phyloP scores from a whole-genome alignment of 768 basidiomycete genomes.

The Amanita rimosa region DNA sequence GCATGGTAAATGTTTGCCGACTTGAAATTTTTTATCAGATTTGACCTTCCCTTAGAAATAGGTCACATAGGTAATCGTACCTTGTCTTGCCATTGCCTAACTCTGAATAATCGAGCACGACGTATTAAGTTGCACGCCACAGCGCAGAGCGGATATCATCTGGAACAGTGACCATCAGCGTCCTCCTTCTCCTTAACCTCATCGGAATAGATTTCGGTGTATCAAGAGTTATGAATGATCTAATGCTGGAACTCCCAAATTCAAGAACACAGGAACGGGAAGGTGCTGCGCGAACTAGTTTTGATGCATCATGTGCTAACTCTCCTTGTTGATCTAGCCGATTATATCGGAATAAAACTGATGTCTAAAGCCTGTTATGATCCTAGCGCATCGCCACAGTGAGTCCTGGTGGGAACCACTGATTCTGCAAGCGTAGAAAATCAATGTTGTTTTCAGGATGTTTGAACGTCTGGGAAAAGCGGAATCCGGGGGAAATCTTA shows the following conservation, averaged over 20 bases:
- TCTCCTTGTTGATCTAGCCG: slow-evolving; percentile 37
- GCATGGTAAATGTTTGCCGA: slow-evolving; percentile 48
- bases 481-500: slow-evolving; percentile 29
- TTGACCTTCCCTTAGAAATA: slow-evolving; percentile 40
- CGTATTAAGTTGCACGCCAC: slow-evolving; percentile 24
- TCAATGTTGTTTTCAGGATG: slow-evolving; percentile 34
- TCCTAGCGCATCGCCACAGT: slow-evolving; percentile 68
- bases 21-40: background rate
- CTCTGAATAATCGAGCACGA: background rate
- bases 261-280: slow-evolving; percentile 75
- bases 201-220: slow-evolving; percentile 50
- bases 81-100: background rate
- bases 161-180: slow-evolving; percentile 25
- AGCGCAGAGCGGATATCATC: slow-evolving; percentile 46
- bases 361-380: slow-evolving; percentile 83
- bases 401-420: slow-evolving; percentile 12
- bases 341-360: slow-evolving; percentile 73
- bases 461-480: slow-evolving; percentile 54
- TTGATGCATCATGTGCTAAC: background rate
- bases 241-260: slow-evolving; percentile 68
- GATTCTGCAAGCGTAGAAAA: too few relatives aligned
- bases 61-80: slow-evolving; percentile 52
- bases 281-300: slow-evolving; percentile 27
- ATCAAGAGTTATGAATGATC: slow-evolving; percentile 30
- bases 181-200: slow-evolving; percentile 30